Conservation (phyloP, 2,329 filamentous ascomycete genomes). For the Exophiala viscosa region DNA sequence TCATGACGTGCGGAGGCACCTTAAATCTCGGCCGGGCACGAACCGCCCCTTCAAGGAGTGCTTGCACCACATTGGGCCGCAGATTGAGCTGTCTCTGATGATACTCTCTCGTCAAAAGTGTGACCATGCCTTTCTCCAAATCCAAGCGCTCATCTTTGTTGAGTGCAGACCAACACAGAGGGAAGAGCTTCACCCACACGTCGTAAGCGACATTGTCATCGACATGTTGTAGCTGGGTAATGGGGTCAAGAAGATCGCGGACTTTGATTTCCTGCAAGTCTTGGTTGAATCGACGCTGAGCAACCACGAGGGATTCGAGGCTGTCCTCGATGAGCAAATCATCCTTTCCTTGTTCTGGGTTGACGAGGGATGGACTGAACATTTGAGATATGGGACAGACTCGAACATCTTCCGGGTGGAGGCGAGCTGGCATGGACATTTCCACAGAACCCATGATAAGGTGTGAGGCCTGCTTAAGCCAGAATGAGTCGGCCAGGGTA, state of each 20-base stretch:
- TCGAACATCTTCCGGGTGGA: constrained; percentile 81
- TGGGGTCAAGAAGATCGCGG: constrained; percentile 82
- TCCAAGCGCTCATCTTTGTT: constrained; percentile 84
- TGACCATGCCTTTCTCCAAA: constrained; percentile 85
- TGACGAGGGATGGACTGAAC: constrained; percentile 60
- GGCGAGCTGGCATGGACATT: constrained; percentile 70
- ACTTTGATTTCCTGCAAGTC: constrained; percentile 83
- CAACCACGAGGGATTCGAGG: constrained; percentile 72
- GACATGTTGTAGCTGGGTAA: constrained; percentile 87
- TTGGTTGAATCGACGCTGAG: constrained; percentile 75
- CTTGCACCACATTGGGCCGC: constrained; percentile 91
- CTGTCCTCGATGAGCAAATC: constrained; percentile 75
- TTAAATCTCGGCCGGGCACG: constrained; percentile 83
- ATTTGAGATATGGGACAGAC: constrained; percentile 70
- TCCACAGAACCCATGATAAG: constrained; percentile 88
- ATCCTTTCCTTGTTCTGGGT: constrained; percentile 61
- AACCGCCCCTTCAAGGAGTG: constrained; percentile 81
- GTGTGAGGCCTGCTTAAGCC: constrained; percentile 92
- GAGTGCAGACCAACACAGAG: constrained; percentile 87
- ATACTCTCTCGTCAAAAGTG: constrained; percentile 88
- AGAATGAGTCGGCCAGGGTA: constrained; percentile 88
- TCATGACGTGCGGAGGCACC: constrained; percentile 91
- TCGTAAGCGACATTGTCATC: constrained; percentile 78
- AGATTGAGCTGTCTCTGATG: constrained; percentile 92
- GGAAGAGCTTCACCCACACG: constrained; percentile 88